phyloP scores from a whole-genome alignment of 108 stramenopile species.

The Mayamaea pseudoterrestris region DNA sequence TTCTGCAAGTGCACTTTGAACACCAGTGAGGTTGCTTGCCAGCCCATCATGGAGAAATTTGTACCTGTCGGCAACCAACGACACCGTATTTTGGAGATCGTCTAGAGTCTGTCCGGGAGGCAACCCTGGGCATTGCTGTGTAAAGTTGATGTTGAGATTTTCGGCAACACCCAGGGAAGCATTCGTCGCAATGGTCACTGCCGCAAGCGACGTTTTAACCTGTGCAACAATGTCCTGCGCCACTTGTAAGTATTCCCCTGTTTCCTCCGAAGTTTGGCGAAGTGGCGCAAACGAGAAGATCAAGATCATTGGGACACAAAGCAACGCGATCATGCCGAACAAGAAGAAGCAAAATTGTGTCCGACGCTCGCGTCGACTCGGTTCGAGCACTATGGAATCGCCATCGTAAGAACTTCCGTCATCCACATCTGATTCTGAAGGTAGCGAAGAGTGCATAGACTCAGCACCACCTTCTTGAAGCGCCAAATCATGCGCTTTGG shows the following conservation, averaged over 20 bases:
- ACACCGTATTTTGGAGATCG: too few relatives aligned
- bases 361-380: conserved; percentile 4
- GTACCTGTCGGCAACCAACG: too few relatives aligned
- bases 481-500: background rate
- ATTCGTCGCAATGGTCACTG: background rate
- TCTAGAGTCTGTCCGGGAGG: too few relatives aligned
- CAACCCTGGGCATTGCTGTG: too few relatives aligned
- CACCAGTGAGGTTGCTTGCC: too few relatives aligned
- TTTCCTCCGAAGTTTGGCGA: conserved; percentile 6
- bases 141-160: too few relatives aligned
- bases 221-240: conserved; percentile 2
- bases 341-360: conserved; percentile 22
- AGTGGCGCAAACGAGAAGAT: conserved; percentile 18
- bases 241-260: conserved; percentile 7
- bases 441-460: background rate
- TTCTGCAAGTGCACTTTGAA: background rate
- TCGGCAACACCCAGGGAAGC: background rate
- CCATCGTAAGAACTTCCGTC: background rate
- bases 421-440: too few relatives aligned
- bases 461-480: background rate
- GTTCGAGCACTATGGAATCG: background rate
- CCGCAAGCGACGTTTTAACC: background rate
- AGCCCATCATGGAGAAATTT: too few relatives aligned
- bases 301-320: conserved; percentile 16
- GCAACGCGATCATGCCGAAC: conserved; percentile 14